These are phyloP conservation scores for Thozetella sp. DNA, from an alignment of 495 filamentous ascomycete genomes.

Conservation along the genomic window DNA sequence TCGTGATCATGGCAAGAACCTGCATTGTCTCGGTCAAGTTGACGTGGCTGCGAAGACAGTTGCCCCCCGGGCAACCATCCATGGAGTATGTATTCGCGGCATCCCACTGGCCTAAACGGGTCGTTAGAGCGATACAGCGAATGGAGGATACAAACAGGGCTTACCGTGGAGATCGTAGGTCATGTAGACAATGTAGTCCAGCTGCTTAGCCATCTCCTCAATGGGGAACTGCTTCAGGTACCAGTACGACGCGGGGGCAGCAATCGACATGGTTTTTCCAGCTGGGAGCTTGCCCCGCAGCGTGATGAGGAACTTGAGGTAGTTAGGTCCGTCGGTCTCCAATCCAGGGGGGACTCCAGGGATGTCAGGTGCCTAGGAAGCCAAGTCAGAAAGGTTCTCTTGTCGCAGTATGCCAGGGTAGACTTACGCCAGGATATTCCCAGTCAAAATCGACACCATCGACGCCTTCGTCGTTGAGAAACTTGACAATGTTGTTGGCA, in stretches of 20 bases:
- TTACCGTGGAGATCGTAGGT: slow-evolving; percentile 26
- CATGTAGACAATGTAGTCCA: slow-evolving; percentile 26
- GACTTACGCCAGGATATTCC: slow-evolving; percentile 40
- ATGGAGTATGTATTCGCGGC: background rate
- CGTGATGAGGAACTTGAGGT: slow-evolving; percentile 17
- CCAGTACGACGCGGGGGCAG: slow-evolving; percentile 19
- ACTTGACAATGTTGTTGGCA: slow-evolving; percentile 21
- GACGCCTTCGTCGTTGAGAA: slow-evolving; percentile 24
- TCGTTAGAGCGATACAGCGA: too few relatives aligned
- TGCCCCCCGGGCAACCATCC: slow-evolving; percentile 30
- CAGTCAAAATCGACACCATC: slow-evolving; percentile 41
- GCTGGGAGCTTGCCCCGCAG: background rate
- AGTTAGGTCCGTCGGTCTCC: slow-evolving; percentile 16
- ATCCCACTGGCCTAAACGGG: slow-evolving; percentile 6
- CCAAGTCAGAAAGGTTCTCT: too few relatives aligned
- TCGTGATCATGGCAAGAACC: slow-evolving; percentile 44
- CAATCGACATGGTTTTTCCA: background rate
- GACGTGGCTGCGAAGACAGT: slow-evolving; percentile 38
- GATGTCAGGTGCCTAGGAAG: slow-evolving; percentile 20
- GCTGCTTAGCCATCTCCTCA: slow-evolving; percentile 8
- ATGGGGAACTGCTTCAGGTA: slow-evolving; percentile 10
- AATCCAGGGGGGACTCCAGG: slow-evolving; percentile 20
- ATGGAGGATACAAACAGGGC: too few relatives aligned
- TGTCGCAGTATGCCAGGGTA: slow-evolving; percentile 21
- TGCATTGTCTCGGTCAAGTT: slow-evolving; percentile 38